Base-by-base conservation (phyloP, 2,329 filamentous ascomycete genomes). In the Chaetomium olivaceum region DNA sequence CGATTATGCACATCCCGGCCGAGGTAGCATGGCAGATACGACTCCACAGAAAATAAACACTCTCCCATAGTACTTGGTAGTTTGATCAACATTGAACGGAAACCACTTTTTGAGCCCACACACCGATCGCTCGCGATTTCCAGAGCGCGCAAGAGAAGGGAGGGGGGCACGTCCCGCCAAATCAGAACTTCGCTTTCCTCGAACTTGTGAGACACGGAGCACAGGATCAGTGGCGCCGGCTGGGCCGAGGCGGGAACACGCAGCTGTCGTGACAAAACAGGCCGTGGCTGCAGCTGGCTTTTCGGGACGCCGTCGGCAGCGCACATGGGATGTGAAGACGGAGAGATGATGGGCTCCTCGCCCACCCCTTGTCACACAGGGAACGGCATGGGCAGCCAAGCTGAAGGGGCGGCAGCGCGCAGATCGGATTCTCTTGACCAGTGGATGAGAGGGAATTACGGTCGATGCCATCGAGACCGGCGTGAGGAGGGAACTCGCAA, bases 1-100 rank as follows among this genome's bases (percentile, higher is more conserved):
- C 60, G 60, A 66, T 66, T 60, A 59, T 56, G 64, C 60, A 59
- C 43, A n/a, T 62, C 46, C 48, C n/a, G 48, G 58, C 59, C 25
- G 29, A 56, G n/a, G 64, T 62, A 56, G 50, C 60, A 60, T 59
- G 56, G 50, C 64, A 60, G 55, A 63, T 57, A 59, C 60, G 36
- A 54, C 48, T 43, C 31, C 48, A 36, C 55, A 36, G 14, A 19
- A n/a, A 21, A n/a, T n/a, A 48, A 25, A 43, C 2, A 43, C 39
- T 43, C 39, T 43, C 7, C 39, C 39, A 43, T 43, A 19, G 16
- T 43, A 43, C 14, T 12, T 29, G 3, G 8, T 48, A 60, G 25
- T 33, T 52, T 58, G 60, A 59, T 56, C 43, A 59, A 54, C 55
- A 29, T 25, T 14, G 36, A 48, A 48, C 48, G 36, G 39, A 33